phyloP scores from a whole-genome alignment of 1,284 basidiomycete species.

The Puccinia hordei region DNA sequence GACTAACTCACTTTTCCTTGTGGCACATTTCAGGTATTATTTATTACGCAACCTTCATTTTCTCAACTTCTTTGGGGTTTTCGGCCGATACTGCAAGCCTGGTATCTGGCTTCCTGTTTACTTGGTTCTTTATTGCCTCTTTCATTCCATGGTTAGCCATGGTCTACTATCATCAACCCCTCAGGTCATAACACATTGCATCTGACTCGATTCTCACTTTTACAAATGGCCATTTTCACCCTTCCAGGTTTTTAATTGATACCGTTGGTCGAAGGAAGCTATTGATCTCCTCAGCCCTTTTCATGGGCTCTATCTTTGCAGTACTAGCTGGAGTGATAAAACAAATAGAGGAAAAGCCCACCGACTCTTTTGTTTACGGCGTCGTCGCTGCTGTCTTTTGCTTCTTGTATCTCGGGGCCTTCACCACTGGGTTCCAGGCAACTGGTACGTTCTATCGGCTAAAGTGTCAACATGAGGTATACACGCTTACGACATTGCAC shows the following conservation, averaged over 20 bases:
- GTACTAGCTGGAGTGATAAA: conserved; percentile 56
- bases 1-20: background rate
- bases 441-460: conserved; percentile 40
- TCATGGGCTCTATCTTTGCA: conserved; percentile 58
- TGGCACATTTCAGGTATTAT: conserved; percentile 53
- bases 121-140: conserved; percentile 55
- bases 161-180: background rate
- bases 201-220: background rate
- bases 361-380: conserved; percentile 52
- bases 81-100: conserved; percentile 53
- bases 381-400: conserved; percentile 56
- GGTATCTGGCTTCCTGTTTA: conserved; percentile 58
- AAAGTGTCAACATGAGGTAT: background rate
- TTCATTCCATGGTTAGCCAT: conserved; percentile 47
- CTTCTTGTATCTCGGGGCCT: conserved; percentile 58
- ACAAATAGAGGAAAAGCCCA: conserved; percentile 54
- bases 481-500: background rate
- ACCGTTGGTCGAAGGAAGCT: conserved; percentile 57
- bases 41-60: conserved; percentile 55
- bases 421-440: conserved; percentile 58
- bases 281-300: conserved; percentile 56
- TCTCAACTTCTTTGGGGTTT: conserved; percentile 51
- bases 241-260: conserved; percentile 59
- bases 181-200: background rate
- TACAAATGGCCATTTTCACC: conserved; percentile 51